Evolutionary conservation across 2,329 filamentous ascomycete species (phyloP).

Genomic region (Cadophora sp.): DNA sequence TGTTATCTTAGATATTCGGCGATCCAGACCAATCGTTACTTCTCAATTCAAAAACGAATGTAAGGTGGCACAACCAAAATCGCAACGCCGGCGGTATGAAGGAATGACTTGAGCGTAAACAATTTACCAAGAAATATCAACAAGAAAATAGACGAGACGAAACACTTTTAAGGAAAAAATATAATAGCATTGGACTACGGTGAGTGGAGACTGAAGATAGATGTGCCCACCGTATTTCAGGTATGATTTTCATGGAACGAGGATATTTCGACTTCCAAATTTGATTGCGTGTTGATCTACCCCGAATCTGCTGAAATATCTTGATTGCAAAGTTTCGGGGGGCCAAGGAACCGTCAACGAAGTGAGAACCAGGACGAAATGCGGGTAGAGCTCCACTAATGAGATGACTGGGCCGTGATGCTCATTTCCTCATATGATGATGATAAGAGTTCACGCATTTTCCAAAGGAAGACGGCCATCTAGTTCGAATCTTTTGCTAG

Average conservation of each 20-base stretch:
- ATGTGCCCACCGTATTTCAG: neutral
- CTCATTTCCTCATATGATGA: conserved; percentile 3
- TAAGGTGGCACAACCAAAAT: conserved; percentile 17
- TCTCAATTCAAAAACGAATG: conserved; percentile 1
- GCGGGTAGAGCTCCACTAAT: neutral
- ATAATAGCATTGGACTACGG: neutral
- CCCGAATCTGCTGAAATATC: neutral
- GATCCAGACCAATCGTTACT: neutral
- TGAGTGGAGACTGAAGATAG: neutral
- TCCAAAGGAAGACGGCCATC: too few species aligned
- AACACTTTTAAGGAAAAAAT: neutral
- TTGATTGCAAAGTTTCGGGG: neutral
- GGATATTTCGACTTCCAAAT: neutral
- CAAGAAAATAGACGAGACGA: neutral
- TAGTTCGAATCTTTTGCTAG: too few species aligned
- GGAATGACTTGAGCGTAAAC: conserved; percentile 4
- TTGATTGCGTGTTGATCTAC: neutral
- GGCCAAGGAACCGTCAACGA: neutral
- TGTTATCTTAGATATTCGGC: neutral
- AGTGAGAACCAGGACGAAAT: neutral
- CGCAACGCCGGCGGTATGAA: conserved; percentile 8
- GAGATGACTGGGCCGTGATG: neutral
- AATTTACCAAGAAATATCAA: neutral
- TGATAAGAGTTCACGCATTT: neutral
- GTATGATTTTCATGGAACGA: neutral